Evolutionary conservation across 352 stramenopile species (phyloP), one percentile per base, ranked within the genome.

Genomic region (Globisporangium spiculum): DNA sequence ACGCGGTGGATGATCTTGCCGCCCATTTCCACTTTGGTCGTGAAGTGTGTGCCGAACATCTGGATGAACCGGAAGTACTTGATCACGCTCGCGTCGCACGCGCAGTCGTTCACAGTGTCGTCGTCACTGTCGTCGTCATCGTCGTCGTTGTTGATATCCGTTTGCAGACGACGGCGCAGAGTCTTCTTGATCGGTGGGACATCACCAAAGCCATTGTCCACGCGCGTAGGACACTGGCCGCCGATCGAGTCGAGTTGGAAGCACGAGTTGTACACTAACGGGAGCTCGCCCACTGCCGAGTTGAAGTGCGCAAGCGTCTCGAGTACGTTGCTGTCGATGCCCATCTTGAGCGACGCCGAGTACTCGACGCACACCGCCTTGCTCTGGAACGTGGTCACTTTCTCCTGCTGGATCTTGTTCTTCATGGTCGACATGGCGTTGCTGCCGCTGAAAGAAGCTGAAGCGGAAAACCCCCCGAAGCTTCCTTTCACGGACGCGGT

Each of bases 151-250:
- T 30, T 34, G 26, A 14, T 8, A n/a, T 38, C 26, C 16, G 75
- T 36, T 87, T 77, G 78, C 58, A 83, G 41, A 79, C 85, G 73
- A 77, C 77, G 60, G 38, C 61, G 85, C 14, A 62, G 73, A 3
- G n/a, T 83, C 1, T 46, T 83, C 57, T 63, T 63, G 27, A 52
- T 32, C 2, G 57, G 57, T 4, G 75, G 67, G 12, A 66, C 60
- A 4, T 71, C 69, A 0, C 80, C 80, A 6, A 41, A 85, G 1
- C 58, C 74, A 18, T 54, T 67, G 14, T 63, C 44, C 3, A 63
- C 63, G 6, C 62, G 65, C 2, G 68, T 65, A 10, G 60, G 60
- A 38, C 60, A 65, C 60, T 30, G 60, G 9, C 60, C 60, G 27
- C 60, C 60, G 4, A 41, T 57, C 48, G 63, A 67, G 16, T 62